These are phyloP conservation scores for Lipomyces yarrowii DNA, from an alignment of 1,139 yeast genomes.

Conservation along the genomic window DNA sequence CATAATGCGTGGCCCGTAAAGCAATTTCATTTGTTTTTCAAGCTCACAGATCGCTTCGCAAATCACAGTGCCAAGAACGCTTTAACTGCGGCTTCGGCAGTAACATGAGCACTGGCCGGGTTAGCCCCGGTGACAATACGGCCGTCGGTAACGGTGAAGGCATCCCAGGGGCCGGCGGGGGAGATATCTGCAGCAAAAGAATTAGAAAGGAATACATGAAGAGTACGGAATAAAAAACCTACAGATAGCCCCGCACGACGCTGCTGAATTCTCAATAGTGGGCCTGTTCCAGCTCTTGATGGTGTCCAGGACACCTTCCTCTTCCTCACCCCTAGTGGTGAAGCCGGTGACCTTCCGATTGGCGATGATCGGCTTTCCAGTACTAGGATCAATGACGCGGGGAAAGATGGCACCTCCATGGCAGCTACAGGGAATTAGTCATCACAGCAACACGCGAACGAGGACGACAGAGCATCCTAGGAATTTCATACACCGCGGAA, in stretches of 20 bases:
- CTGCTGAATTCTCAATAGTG: background rate
- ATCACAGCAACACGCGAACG: too few relatives aligned
- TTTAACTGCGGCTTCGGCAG: background rate
- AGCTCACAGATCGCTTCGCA: too few relatives aligned
- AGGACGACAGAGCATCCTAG: too few relatives aligned
- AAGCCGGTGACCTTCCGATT: background rate
- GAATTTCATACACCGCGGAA: constrained; percentile 49
- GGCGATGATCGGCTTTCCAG: constrained; percentile 41
- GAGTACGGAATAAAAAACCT: background rate
- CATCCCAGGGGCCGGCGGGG: background rate
- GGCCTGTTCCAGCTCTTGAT: background rate
- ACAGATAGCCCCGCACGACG: background rate
- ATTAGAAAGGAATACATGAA: background rate
- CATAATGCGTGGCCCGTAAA: too few relatives aligned
- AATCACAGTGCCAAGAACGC: too few relatives aligned
- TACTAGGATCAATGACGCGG: constrained; percentile 48
- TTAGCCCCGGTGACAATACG: background rate
- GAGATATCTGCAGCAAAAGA: background rate
- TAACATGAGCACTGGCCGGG: background rate
- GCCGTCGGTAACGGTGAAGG: background rate
- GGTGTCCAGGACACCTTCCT: background rate
- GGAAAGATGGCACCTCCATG: constrained; percentile 67
- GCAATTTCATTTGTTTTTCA: too few relatives aligned
- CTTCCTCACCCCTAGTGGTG: background rate
- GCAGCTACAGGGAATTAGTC: constrained; percentile 46